phyloP scores from a whole-genome alignment of 306 rosid genomes.

The Spatholobus suberectus region DNA sequence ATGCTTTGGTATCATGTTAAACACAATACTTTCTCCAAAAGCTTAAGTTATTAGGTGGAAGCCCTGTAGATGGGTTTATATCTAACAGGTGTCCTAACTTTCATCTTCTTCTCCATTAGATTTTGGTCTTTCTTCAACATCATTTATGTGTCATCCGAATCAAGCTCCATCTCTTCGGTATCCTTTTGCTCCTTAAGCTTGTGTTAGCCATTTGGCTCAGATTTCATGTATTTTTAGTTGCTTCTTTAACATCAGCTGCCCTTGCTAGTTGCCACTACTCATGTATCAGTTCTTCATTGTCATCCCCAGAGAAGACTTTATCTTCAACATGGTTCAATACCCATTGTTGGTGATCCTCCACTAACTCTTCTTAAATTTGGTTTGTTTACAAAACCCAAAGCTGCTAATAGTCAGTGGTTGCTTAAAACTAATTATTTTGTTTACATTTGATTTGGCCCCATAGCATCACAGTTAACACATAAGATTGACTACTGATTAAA shows the following conservation, averaged over 20 bases:
- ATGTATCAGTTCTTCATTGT: not conserved
- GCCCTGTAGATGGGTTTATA: not conserved
- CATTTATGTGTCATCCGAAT: not conserved
- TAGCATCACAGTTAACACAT: not conserved
- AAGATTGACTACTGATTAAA: not conserved
- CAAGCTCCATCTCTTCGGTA: not conserved
- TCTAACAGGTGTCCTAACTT: not conserved
- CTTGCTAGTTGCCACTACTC: not conserved
- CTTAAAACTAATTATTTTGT: not conserved
- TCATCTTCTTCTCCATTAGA: not conserved
- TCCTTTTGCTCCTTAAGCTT: not conserved
- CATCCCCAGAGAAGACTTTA: not conserved
- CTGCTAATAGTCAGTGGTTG: not conserved
- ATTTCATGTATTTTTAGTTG: not conserved
- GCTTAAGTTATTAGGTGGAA: not conserved
- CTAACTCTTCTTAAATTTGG: not conserved
- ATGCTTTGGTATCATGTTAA: constrained; percentile 12
- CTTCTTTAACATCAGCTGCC: not conserved
- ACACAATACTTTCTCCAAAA: not conserved
- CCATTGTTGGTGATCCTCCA: not conserved
- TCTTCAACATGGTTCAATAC: constrained; percentile 8
- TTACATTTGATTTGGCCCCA: not conserved
- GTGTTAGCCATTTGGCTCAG: not conserved
- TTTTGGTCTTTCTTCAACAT: not conserved
- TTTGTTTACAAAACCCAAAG: not conserved